Evolutionary conservation across 306 rosid genomes (phyloP).

Genomic region (Quercus ilex): DNA sequence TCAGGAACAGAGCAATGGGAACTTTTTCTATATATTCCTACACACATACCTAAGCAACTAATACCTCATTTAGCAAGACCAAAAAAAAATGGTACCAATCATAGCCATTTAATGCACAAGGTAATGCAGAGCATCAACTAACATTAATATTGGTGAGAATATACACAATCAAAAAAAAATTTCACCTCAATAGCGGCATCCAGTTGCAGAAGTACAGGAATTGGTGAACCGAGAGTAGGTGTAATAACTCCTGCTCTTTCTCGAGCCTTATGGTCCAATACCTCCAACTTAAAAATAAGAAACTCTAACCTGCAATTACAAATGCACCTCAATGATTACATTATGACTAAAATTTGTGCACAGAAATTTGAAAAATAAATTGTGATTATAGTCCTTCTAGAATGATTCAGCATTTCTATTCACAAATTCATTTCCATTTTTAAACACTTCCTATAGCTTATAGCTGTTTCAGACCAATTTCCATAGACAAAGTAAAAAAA

Average conservation of each 20-base stretch:
- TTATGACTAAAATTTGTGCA: not conserved
- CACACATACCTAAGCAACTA: not conserved
- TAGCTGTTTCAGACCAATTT: not conserved
- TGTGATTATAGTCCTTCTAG: no score
- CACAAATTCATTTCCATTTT: no score
- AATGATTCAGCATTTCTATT: no score
- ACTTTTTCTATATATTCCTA: not conserved
- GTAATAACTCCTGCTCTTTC: conserved; percentile 92
- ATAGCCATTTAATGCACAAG: conserved; percentile 1
- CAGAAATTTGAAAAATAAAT: no score
- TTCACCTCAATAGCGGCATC: conserved; percentile 87
- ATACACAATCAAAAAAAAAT: conserved; percentile 3
- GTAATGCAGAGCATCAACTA: not conserved
- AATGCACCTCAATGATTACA: not conserved
- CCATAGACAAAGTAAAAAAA: not conserved
- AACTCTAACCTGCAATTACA: conserved; percentile 62
- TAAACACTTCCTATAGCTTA: no score
- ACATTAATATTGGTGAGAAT: not conserved
- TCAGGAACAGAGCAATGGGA: not conserved
- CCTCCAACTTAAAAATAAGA: conserved; percentile 91
- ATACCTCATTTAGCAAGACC: conserved; percentile 11
- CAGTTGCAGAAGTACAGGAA: conserved; percentile 68
- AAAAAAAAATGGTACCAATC: conserved; percentile 9
- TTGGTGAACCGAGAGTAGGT: conserved; percentile 85
- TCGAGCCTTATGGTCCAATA: conserved; percentile 93